Conservation (phyloP, 2,329 filamentous ascomycete genomes). For the Fragosphaeria purpurea region DNA sequence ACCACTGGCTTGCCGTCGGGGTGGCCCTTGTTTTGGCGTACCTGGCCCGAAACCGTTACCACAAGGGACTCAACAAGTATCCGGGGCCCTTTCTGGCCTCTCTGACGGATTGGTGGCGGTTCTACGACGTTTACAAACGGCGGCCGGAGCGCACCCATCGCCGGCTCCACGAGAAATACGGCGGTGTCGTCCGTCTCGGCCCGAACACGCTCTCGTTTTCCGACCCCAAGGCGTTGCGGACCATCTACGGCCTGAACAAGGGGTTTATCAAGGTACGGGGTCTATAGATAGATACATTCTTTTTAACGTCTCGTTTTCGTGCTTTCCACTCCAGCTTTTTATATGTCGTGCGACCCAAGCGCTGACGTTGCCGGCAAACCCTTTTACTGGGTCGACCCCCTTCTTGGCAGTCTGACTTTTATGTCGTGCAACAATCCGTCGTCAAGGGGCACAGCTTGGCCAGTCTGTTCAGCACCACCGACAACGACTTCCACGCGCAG, state of each 20-base stretch:
- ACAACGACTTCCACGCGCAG: constrained; percentile 65
- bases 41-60: constrained; percentile 38
- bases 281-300: not conserved
- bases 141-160: constrained; percentile 59
- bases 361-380: not conserved
- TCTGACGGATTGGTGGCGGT: constrained; percentile 63
- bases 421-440: constrained; percentile 66
- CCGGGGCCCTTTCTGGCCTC: constrained; percentile 63
- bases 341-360: not conserved
- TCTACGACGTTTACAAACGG: constrained; percentile 55
- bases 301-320: too few relatives aligned
- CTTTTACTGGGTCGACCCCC: not conserved
- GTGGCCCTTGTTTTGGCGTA: constrained; percentile 26
- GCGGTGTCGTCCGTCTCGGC: constrained; percentile 63
- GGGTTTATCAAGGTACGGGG: constrained; percentile 60
- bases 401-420: constrained; percentile 58
- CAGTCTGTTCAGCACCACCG: constrained; percentile 66
- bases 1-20: constrained; percentile 34
- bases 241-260: constrained; percentile 75
- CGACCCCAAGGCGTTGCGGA: constrained; percentile 61
- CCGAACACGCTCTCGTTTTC: constrained; percentile 67
- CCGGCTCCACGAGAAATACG: constrained; percentile 58
- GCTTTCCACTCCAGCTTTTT: too few relatives aligned
- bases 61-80: constrained; percentile 56
- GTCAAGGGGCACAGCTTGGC: constrained; percentile 57